phyloP scores from a whole-genome alignment of 176 grass and related monocot species.

The Musa beccarii region DNA sequence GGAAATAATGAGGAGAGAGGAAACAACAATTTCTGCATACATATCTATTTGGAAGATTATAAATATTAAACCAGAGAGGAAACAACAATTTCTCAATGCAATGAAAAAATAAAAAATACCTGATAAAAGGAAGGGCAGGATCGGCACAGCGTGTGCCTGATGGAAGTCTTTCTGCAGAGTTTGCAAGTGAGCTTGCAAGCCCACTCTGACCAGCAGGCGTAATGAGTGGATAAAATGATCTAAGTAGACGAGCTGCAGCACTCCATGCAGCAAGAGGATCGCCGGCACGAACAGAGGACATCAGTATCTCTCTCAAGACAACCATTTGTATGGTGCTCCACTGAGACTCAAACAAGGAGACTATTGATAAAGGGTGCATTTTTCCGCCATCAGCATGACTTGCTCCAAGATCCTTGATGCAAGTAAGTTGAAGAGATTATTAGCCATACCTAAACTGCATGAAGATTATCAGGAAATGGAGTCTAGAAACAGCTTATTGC shows the following conservation, averaged over 20 bases:
- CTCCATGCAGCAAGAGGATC: constrained; percentile 94
- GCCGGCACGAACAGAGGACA: constrained; percentile 85
- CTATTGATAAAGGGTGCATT: constrained; percentile 51
- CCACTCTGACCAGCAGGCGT: constrained; percentile 95
- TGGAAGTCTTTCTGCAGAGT: constrained; percentile 83
- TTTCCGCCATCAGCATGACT: constrained; percentile 48
- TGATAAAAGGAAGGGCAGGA: constrained; percentile 97
- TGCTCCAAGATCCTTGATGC: constrained; percentile 33
- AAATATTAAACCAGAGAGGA: not conserved
- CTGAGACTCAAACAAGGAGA: constrained; percentile 80
- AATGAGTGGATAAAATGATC: constrained; percentile 97
- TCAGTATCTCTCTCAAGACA: constrained; percentile 88
- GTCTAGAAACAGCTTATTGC: not conserved
- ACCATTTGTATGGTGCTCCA: constrained; percentile 99
- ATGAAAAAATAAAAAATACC: constrained; percentile 23
- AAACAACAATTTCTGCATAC: not conserved
- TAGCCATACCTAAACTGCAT: not conserved
- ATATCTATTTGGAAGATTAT: not conserved
- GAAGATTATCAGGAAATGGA: not conserved
- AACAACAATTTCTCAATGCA: not conserved
- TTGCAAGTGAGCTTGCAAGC: constrained; percentile 81
- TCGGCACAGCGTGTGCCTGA: constrained; percentile 89
- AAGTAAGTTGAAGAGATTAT: not conserved
- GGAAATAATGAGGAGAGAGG: not conserved
- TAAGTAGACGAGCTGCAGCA: constrained; percentile 85